phyloP scores from a whole-genome alignment of 2,329 filamentous ascomycete species.

The Colletotrichum spaethianum region DNA sequence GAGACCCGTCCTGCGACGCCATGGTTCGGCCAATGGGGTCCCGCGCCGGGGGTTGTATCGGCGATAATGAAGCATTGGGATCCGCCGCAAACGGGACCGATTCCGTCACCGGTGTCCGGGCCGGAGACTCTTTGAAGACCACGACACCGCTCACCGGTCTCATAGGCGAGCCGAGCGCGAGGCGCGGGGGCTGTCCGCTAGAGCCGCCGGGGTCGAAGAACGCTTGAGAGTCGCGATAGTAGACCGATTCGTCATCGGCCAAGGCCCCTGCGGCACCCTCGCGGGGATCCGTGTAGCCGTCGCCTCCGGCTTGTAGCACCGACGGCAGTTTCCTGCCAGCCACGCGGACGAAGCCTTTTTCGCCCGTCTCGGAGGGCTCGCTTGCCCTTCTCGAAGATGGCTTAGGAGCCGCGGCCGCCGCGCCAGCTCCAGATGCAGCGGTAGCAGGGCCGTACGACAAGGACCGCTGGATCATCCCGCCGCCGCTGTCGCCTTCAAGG shows the following conservation, averaged over 20 bases:
- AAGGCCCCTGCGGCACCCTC: conserved; percentile 50
- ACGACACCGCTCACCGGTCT: conserved; percentile 72
- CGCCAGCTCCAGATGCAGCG: conserved; percentile 15
- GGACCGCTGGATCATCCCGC: conserved; percentile 64
- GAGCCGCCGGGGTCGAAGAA: conserved; percentile 56
- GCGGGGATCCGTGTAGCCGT: conserved; percentile 71
- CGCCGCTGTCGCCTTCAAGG: conserved; percentile 42
- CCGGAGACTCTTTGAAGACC: conserved; percentile 76
- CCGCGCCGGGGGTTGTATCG: conserved; percentile 47
- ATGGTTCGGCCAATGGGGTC: conserved; percentile 57
- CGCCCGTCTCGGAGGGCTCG: conserved; percentile 56
- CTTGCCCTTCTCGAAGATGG: conserved; percentile 53
- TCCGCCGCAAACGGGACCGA: conserved; percentile 63
- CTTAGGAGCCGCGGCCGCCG: conserved; percentile 39
- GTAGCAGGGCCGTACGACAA: conserved; percentile 50
- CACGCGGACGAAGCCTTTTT: conserved; percentile 75
- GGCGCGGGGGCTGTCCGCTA: conserved; percentile 50
- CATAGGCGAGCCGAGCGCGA: conserved; percentile 72
- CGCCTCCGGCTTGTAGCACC: conserved; percentile 73
- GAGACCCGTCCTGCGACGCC: conserved; percentile 50
- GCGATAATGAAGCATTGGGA: conserved; percentile 32
- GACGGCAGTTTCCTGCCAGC: conserved; percentile 76
- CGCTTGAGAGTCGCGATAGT: conserved; percentile 67
- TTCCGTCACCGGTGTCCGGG: conserved; percentile 72
- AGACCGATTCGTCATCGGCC: conserved; percentile 60